Evolutionary conservation across 345 rosid genomes (phyloP).

Genomic region (Mercurialis annua): DNA sequence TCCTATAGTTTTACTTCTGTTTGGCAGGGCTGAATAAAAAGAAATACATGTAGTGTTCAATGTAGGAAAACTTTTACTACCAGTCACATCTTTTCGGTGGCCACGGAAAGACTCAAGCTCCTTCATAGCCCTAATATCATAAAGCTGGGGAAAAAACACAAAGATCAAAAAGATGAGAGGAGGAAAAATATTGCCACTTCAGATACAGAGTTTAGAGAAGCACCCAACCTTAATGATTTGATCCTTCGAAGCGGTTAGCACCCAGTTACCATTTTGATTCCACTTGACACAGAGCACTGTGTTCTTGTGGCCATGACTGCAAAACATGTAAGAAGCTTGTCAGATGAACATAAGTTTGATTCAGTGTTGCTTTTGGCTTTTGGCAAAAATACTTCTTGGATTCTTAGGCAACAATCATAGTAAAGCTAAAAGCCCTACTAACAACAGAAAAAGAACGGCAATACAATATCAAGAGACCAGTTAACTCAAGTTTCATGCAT

Average conservation of each 20-base stretch:
- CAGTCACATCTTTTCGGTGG: conserved; percentile 85
- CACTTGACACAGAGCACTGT: conserved; percentile 95
- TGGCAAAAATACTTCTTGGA: neutral
- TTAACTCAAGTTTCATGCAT: too few relatives aligned
- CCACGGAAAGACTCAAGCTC: conserved; percentile 99
- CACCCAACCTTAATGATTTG: conserved; percentile 79
- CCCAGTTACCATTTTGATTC: conserved; percentile 99
- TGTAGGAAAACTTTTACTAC: conserved; percentile 45
- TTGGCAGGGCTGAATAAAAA: neutral
- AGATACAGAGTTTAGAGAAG: conserved; percentile 12
- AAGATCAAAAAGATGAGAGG: neutral
- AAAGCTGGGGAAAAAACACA: conserved; percentile 45
- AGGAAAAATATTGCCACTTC: neutral
- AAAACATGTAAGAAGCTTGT: conserved; percentile 20
- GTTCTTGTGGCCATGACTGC: conserved; percentile 98
- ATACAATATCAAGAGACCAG: neutral
- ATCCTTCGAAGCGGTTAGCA: conserved; percentile 92
- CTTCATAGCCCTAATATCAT: conserved; percentile 97
- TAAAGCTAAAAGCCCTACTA: neutral
- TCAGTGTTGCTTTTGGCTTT: neutral
- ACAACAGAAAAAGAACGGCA: neutral
- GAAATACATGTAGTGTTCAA: neutral
- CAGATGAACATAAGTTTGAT: neutral
- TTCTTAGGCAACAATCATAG: too few relatives aligned
- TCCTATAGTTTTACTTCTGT: neutral